Base-by-base conservation (phyloP, 164 flowering plant genomes). In the Houttuynia cordata region DNA sequence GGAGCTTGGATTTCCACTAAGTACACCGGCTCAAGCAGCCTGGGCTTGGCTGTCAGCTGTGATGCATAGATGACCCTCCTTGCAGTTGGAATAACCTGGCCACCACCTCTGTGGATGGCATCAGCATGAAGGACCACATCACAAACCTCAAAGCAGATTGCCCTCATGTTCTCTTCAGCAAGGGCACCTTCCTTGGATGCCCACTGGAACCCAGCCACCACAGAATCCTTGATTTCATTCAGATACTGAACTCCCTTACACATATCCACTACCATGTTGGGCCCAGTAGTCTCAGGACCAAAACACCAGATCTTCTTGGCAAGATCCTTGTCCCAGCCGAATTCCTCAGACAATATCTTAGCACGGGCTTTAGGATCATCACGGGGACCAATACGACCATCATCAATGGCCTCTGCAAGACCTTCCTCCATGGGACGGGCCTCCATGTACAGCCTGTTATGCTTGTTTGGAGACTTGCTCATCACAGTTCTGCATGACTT, bases 131-230 rank as follows among this genome's bases (percentile, higher is more conserved):
- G 75, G 45, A 71, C 75, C 52, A 75, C 78, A 51, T 75, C 78
- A 53, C 75, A 71, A 0, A 71, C 75, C 53, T 75, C 78, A 62
- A 71, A 75, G 62, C 78, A 75, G 24, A 75, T 75, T 3, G 56
- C 78, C 37, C 75, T 60, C 78, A 75, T 75, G 64, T 75, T 75
- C 39, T 75, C 78, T 59, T 71, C 75, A 7, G 71, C 73, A 50
- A 73, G 55, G 0, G 73, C 76, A 52, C 77, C 77, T 64, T 74
- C 71, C 42, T 74, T 74, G 3, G 77, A 74, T 20, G 77, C 77
- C 74, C 71, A 67, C 56, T 70, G 71, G 53, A 74, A 74, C 5
- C 74, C 74, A 58, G 71, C 73, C 4, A 62, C 73, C 10, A 74
- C 77, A 23, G 68, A 70, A 45, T 74, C 74, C 69, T 70, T 74